These are phyloP conservation scores for Cladobotryum mycophilum DNA, from an alignment of 2,329 filamentous ascomycete species.

Conservation along the genomic window DNA sequence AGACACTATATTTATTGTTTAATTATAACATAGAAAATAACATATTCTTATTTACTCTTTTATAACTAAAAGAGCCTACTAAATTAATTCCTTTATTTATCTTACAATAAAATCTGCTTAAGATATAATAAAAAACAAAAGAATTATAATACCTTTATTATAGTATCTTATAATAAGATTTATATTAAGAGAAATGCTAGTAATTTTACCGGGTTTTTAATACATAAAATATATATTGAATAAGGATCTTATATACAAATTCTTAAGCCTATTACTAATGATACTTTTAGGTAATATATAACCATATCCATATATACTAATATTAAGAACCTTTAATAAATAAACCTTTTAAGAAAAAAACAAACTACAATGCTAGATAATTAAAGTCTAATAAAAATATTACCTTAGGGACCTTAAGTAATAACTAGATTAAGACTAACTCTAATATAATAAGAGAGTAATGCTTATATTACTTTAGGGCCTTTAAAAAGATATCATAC, in stretches of 20 bases:
- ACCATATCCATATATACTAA: neutral
- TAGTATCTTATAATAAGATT: neutral
- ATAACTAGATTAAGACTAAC: neutral
- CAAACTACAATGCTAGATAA: neutral
- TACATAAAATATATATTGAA: neutral
- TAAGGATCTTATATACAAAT: neutral
- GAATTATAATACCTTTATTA: neutral
- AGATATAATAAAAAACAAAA: neutral
- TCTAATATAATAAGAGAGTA: neutral
- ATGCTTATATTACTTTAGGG: neutral
- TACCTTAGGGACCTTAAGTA: neutral
- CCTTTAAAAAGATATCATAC: neutral
- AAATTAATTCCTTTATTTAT: too few species aligned
- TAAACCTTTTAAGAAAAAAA: neutral
- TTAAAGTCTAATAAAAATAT: neutral
- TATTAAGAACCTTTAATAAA: neutral
- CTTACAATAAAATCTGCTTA: too few species aligned
- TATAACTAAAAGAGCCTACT: neutral
- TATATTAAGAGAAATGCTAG: neutral
- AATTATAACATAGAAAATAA: neutral
- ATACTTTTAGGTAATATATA: too few species aligned
- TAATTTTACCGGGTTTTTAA: neutral
- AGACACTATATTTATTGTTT: too few species aligned
- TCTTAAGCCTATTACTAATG: neutral
- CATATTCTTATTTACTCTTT: too few species aligned